Evolutionary conservation across 345 rosid genomes (phyloP).

Genomic region (Salix brachista): DNA sequence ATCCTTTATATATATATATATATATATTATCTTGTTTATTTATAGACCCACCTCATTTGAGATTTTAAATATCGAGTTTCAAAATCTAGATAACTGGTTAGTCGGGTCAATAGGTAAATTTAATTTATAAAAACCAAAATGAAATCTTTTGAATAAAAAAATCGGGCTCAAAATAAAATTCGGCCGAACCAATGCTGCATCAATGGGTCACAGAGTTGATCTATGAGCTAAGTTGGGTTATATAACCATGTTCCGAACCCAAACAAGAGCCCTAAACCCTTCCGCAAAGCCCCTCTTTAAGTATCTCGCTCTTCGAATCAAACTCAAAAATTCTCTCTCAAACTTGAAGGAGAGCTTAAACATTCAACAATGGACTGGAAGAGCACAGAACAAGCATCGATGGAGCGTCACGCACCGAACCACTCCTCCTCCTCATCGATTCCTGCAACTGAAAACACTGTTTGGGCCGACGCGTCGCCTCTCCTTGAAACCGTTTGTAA

Average conservation of each 20-base stretch:
- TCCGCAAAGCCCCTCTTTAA: background rate
- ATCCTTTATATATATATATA: too few relatives aligned
- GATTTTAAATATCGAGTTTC: too few relatives aligned
- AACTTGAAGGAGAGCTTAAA: background rate
- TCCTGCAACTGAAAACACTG: constrained; percentile 56
- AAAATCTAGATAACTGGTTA: too few relatives aligned
- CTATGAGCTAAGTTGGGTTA: too few relatives aligned
- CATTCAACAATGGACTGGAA: constrained; percentile 15
- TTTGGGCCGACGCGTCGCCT: constrained; percentile 77
- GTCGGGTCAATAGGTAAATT: too few relatives aligned
- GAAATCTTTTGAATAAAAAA: too few relatives aligned
- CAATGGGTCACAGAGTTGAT: too few relatives aligned
- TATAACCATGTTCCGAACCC: background rate
- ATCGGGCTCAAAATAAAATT: too few relatives aligned
- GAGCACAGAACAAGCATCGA: constrained; percentile 14
- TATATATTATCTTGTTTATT: too few relatives aligned
- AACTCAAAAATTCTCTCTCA: background rate
- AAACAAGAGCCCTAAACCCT: background rate
- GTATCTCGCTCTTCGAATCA: background rate
- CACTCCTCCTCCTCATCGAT: constrained; percentile 25
- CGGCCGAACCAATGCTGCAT: too few relatives aligned
- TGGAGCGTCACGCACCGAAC: constrained; percentile 28
- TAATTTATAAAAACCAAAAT: too few relatives aligned
- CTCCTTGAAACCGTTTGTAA: constrained; percentile 63
- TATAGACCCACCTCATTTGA: too few relatives aligned